Percentiles rank a stretch among this genome's conserved stretches.
These are phyloP conservation scores for Stropharia rugosoannulata DNA, from an alignment of 768 basidiomycete genomes.

Conservation along the genomic window DNA sequence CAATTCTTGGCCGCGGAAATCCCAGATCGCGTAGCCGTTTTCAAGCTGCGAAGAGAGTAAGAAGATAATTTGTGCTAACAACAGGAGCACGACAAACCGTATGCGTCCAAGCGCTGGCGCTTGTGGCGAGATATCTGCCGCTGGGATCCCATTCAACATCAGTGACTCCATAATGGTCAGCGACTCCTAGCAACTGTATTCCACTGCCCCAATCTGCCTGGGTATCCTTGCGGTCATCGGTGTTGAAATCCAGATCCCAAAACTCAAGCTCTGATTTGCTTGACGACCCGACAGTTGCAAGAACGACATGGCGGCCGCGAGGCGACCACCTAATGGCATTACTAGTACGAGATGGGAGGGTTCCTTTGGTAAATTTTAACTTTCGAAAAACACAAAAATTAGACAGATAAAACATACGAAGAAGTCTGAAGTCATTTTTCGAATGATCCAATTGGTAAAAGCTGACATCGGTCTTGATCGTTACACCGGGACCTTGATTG, in stretches of 20 bases:
- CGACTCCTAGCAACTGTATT: slow-evolving; percentile 81
- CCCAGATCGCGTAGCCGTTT: slow-evolving; percentile 96
- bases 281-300: slow-evolving; percentile 94
- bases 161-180: slow-evolving; percentile 96
- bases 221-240: slow-evolving; percentile 58
- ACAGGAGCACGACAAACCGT: slow-evolving; percentile 51
- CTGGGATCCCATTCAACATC: slow-evolving; percentile 99
- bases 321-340: slow-evolving; percentile 98
- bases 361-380: slow-evolving; percentile 42
- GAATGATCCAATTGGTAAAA: slow-evolving; percentile 93
- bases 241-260: slow-evolving; percentile 95
- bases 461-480: slow-evolving; percentile 94
- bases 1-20: slow-evolving; percentile 97
- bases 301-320: slow-evolving; percentile 90
- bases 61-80: background rate
- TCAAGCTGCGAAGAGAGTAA: slow-evolving; percentile 63
- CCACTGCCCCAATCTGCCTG: slow-evolving; percentile 79
- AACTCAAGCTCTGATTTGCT: slow-evolving; percentile 97
- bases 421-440: slow-evolving; percentile 92
- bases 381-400: background rate
- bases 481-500: slow-evolving; percentile 85
- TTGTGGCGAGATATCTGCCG: slow-evolving; percentile 90
- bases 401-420: slow-evolving; percentile 52
- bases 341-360: slow-evolving; percentile 78
- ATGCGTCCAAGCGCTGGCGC: slow-evolving; percentile 90